A percentile compares a stretch with the other conserved stretches of the same genome.
Conservation (phyloP, 163 green algal species). For the Volvox carteri region DNA sequence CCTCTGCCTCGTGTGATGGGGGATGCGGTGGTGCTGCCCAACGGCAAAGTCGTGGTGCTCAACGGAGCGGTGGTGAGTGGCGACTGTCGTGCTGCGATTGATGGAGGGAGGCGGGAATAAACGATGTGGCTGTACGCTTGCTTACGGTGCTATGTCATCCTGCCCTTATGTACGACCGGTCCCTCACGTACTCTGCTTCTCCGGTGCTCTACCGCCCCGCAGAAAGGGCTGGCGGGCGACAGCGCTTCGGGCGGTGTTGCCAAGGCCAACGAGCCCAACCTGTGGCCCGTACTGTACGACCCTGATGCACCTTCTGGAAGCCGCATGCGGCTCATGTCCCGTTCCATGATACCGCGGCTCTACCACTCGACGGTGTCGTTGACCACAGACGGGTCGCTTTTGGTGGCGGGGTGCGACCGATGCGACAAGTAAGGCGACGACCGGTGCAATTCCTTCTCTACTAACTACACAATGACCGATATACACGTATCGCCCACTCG, state of each 20-base stretch:
- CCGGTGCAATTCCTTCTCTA: too few relatives aligned
- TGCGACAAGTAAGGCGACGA: slow-evolving; percentile 52
- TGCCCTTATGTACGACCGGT: too few relatives aligned
- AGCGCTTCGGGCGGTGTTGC: not conserved
- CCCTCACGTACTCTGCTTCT: too few relatives aligned
- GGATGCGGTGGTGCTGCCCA: slow-evolving; percentile 48
- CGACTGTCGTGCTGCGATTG: too few relatives aligned
- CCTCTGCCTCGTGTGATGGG: slow-evolving; percentile 45
- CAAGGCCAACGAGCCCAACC: slow-evolving; percentile 55
- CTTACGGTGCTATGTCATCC: too few relatives aligned
- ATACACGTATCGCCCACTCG: too few relatives aligned
- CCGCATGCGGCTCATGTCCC: slow-evolving; percentile 40
- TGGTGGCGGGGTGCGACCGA: slow-evolving; percentile 63
- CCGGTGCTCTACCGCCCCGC: too few relatives aligned
- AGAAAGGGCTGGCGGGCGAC: slow-evolving; percentile 57
- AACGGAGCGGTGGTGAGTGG: slow-evolving; percentile 53
- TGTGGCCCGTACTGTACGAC: slow-evolving; percentile 61
- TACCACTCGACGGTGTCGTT: slow-evolving; percentile 62
- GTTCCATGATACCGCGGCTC: slow-evolving; percentile 53
- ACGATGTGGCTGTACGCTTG: too few relatives aligned
- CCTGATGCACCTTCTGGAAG: slow-evolving; percentile 24
- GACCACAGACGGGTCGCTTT: slow-evolving; percentile 61
- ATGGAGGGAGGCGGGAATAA: too few relatives aligned
- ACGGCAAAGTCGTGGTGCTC: slow-evolving; percentile 50
- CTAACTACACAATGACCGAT: too few relatives aligned